Percentiles rank a stretch among this genome's conserved stretches.
Conservation (phyloP, 805 yeast species). For the Pichia manshurica region DNA sequence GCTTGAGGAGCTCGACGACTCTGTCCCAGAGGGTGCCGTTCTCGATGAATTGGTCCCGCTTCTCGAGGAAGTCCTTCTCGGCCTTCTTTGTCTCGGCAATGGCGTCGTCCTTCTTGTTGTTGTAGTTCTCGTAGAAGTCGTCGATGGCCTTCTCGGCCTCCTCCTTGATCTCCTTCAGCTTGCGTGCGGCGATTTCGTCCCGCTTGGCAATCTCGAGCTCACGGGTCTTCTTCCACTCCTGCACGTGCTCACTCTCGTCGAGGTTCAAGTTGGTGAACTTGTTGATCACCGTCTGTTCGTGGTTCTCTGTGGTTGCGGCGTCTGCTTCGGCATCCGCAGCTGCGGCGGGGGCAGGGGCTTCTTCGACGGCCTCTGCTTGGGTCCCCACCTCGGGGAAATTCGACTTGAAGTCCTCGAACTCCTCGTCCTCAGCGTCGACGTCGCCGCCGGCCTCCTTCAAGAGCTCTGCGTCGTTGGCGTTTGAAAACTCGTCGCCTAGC, state of each 20-base stretch:
- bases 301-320: conserved; percentile 40
- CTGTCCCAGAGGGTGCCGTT: conserved; percentile 52
- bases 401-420: conserved; percentile 55
- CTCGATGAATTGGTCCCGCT: conserved; percentile 62
- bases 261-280: conserved; percentile 33
- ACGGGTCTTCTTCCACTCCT: conserved; percentile 79
- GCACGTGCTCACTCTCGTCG: conserved; percentile 52
- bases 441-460: conserved; percentile 27
- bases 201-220: conserved; percentile 73
- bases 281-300: conserved; percentile 21
- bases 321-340: conserved; percentile 12
- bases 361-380: conserved; percentile 1
- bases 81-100: conserved; percentile 58
- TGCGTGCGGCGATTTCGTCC: conserved; percentile 63
- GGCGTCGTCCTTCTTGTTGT: conserved; percentile 69
- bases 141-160: conserved; percentile 82
- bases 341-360: not conserved
- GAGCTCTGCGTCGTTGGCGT: conserved; percentile 53
- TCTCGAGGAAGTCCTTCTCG: conserved; percentile 62
- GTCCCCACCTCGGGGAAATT: conserved; percentile 55
- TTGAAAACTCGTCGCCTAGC: conserved; percentile 65
- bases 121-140: conserved; percentile 88
- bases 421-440: conserved; percentile 36
- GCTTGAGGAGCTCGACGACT: conserved; percentile 40
- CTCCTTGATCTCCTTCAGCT: conserved; percentile 58